Evolutionary conservation across 495 filamentous ascomycete species (phyloP), one percentile per base, ranked within the genome.

Genomic region (Pseudoneurospora amorphoporcata): DNA sequence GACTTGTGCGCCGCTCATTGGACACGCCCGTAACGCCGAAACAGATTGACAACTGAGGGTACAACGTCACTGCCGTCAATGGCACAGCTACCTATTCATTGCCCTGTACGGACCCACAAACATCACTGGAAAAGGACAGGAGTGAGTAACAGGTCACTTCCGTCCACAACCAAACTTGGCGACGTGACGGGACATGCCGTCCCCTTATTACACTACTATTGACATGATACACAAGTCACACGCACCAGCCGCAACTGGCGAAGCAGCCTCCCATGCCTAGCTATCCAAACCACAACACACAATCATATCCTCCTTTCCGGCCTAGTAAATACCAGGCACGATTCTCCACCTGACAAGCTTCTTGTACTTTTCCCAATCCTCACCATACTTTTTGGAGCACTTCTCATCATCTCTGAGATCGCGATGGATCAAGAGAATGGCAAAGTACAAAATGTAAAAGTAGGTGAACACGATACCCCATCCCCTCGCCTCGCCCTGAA

Each of bases 381-480:
- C 88, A 14, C 96, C 96, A 80, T 99, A 98, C 86, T 98, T 98
- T 77, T 84, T 86, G 75, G 86, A 83, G 83, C 96, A 99, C 86
- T 97, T 97, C 80, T 93, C 91, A 75, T 98, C 95, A 77, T 98
- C 95, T 75, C 95, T 87, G 72, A 89, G 84, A 77, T 97, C 93
- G n/a, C 95, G 91, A 79, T 99, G 95, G 70, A 99, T 83, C 16
- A 98, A 86, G 72, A 99, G 82, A 37, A 97, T 81, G 1, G 91
- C 94, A 83, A 98, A 99, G 83, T 98, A 99, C 16, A 96, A 72
- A 70, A 99, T 83, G 83, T 95, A 98, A 80, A 99, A 98, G 83
- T 98, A 98, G 0, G 95, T 97, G 76, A 98, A 85, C 17, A 95
- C 81, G 79, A 94, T 94, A 40, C 92, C 93, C 89, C 90, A 95